phyloP scores from a whole-genome alignment of 116 monocot genomes.

The Papilionanthe hybrid region DNA sequence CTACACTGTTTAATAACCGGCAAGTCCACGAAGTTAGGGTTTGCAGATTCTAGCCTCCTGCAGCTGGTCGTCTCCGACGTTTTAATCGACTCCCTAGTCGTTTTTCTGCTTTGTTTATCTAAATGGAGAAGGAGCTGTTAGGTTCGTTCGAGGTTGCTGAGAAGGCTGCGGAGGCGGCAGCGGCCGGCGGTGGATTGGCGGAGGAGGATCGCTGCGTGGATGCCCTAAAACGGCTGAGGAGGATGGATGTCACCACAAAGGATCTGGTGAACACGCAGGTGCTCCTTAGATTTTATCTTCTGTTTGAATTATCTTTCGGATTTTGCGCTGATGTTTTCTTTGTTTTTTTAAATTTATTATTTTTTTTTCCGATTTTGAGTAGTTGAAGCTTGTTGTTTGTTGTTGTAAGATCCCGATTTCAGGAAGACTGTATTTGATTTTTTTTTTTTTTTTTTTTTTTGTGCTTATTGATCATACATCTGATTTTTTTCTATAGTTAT shows the following conservation, averaged over 20 bases:
- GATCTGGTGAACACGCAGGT: slow-evolving; percentile 21
- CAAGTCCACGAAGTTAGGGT: no score
- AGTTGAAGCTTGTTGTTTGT: no score
- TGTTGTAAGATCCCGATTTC: no score
- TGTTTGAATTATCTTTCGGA: background rate
- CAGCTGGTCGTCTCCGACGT: no score
- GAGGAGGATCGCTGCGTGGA: slow-evolving; percentile 25
- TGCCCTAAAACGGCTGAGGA: slow-evolving; percentile 16
- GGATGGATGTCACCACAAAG: slow-evolving; percentile 18
- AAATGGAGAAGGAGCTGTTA: slow-evolving; percentile 22
- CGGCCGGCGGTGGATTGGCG: slow-evolving; percentile 6
- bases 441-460: no score
- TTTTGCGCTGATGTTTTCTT: background rate
- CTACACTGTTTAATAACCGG: no score
- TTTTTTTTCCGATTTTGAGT: background rate
- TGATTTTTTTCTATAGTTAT: no score
- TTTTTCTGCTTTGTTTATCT: background rate
- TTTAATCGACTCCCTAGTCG: no score
- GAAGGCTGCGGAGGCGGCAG: slow-evolving; percentile 24
- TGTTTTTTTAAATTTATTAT: background rate
- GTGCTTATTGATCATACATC: no score
- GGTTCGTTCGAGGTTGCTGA: slow-evolving; percentile 16
- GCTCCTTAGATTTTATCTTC: background rate
- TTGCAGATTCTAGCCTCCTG: no score
- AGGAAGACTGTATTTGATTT: no score